Conservation (phyloP, 2,329 filamentous ascomycete genomes). For the Clonostachys rosea region DNA sequence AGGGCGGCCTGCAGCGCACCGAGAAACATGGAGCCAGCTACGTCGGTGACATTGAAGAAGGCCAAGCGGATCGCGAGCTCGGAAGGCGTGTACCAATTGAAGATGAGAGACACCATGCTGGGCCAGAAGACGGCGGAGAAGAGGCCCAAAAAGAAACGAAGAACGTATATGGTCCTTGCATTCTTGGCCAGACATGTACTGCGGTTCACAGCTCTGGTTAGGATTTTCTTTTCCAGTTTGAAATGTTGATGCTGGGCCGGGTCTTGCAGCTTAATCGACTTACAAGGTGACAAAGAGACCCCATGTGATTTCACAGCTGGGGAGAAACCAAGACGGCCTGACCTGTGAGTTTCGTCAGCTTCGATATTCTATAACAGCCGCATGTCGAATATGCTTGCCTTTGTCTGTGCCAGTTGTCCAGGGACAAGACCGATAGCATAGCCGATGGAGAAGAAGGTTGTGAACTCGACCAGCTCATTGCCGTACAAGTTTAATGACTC, state of each 20-base stretch:
- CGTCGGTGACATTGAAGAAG: constrained; percentile 13
- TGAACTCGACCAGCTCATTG: constrained; percentile 48
- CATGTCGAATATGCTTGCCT: too few species aligned
- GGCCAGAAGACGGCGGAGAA: constrained; percentile 8
- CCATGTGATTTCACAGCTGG: constrained; percentile 25
- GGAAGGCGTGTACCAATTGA: constrained; percentile 15
- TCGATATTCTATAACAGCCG: too few species aligned
- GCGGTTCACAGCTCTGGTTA: constrained; percentile 1
- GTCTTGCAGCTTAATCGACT: constrained; percentile 30
- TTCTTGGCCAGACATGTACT: constrained; percentile 23
- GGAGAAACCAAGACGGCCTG: constrained; percentile 30
- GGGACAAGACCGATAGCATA: constrained; percentile 46
- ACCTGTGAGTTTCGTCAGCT: constrained; percentile 11
- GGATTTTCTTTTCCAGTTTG: neutral
- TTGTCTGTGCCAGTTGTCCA: constrained; percentile 28
- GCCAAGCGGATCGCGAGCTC: constrained; percentile 15
- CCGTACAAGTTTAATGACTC: constrained; percentile 32
- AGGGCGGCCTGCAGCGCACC: constrained; percentile 41
- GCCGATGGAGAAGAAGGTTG: constrained; percentile 52
- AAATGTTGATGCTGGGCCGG: constrained; percentile 26
- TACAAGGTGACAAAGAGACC: constrained; percentile 17
- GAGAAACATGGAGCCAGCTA: neutral
- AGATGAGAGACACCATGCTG: constrained; percentile 8
- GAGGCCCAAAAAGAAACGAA: constrained; percentile 14
- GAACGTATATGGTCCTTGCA: constrained; percentile 46